Conservation (phyloP, 768 basidiomycete species). For the Porpolomopsis calyptriformis region DNA sequence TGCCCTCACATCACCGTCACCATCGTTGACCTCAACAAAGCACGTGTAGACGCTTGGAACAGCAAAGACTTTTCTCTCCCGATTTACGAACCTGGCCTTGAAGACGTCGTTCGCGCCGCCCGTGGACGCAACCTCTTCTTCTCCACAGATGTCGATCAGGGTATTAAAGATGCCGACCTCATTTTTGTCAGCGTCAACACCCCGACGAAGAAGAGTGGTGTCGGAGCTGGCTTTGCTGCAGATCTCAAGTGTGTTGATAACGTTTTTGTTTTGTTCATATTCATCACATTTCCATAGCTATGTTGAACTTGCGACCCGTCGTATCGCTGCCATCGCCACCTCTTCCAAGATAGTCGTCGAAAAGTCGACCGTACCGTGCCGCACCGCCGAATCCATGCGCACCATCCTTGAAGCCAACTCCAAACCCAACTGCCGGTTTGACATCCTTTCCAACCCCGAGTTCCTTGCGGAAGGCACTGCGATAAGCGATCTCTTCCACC, state of each 20-base stretch:
- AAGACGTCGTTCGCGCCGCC: conserved; percentile 76
- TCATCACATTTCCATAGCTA: conserved; percentile 46
- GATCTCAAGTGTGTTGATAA: conserved; percentile 78
- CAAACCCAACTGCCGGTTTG: conserved; percentile 80
- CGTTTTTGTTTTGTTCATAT: conserved; percentile 6
- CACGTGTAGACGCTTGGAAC: conserved; percentile 96
- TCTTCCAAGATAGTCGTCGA: conserved; percentile 97
- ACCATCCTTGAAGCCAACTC: conserved; percentile 99
- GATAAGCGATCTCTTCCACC: conserved; percentile 74
- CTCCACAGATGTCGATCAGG: conserved; percentile 88
- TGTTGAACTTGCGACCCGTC: conserved; percentile 92
- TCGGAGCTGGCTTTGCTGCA: conserved; percentile 96
- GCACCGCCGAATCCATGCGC: conserved; percentile 98
- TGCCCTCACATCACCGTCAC: conserved; percentile 91
- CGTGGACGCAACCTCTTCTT: conserved; percentile 97
- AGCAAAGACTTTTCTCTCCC: conserved; percentile 73
- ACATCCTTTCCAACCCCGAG: conserved; percentile 98
- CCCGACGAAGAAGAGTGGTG: conserved; percentile 95
- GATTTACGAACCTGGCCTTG: conserved; percentile 96
- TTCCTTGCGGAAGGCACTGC: conserved; percentile 99
- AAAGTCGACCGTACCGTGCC: conserved; percentile 97
- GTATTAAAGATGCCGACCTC: conserved; percentile 88
- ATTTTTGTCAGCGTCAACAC: conserved; percentile 99
- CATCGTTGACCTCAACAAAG: conserved; percentile 94
- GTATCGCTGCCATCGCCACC: conserved; percentile 84